Evolutionary conservation across 768 basidiomycete species (phyloP).

Genomic region (Suillus decipiens): DNA sequence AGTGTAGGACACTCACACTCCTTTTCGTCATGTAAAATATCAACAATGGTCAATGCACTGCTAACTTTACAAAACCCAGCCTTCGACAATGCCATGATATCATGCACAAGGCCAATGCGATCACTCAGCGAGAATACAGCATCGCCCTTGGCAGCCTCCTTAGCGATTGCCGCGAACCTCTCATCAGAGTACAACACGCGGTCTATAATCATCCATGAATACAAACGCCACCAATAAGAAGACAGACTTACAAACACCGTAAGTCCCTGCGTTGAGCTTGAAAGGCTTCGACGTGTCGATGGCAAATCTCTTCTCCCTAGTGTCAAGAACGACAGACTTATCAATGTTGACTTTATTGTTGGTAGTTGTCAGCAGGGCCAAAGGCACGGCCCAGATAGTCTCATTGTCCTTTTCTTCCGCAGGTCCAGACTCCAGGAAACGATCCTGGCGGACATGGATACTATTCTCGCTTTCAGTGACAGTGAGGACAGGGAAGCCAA

Average conservation of each 20-base stretch:
- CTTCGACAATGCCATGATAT: slow-evolving; percentile 76
- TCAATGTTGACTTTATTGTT: slow-evolving; percentile 61
- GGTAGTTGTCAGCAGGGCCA: slow-evolving; percentile 37
- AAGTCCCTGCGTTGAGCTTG: slow-evolving; percentile 90
- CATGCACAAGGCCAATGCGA: slow-evolving; percentile 85
- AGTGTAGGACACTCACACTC: slow-evolving; percentile 56
- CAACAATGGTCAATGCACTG: slow-evolving; percentile 71
- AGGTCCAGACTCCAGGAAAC: slow-evolving; percentile 87
- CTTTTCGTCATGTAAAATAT: slow-evolving; percentile 68
- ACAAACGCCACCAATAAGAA: not conserved
- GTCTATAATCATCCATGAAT: slow-evolving; percentile 43
- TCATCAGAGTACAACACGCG: slow-evolving; percentile 87
- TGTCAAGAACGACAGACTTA: slow-evolving; percentile 61
- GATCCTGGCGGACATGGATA: slow-evolving; percentile 83
- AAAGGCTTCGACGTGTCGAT: slow-evolving; percentile 77
- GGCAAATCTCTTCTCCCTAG: slow-evolving; percentile 65
- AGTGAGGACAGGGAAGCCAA: slow-evolving; percentile 88
- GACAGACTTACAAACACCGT: slow-evolving; percentile 76
- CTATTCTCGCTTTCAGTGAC: slow-evolving; percentile 76
- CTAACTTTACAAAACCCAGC: slow-evolving; percentile 80
- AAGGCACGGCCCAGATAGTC: slow-evolving; percentile 69
- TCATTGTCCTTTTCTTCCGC: slow-evolving; percentile 81
- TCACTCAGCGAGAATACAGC: slow-evolving; percentile 80
- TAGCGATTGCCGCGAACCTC: slow-evolving; percentile 74
- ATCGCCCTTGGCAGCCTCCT: slow-evolving; percentile 69